These are phyloP conservation scores for Arthrobotrys megalospora DNA, from an alignment of 2,329 filamentous ascomycete species.

Conservation along the genomic window DNA sequence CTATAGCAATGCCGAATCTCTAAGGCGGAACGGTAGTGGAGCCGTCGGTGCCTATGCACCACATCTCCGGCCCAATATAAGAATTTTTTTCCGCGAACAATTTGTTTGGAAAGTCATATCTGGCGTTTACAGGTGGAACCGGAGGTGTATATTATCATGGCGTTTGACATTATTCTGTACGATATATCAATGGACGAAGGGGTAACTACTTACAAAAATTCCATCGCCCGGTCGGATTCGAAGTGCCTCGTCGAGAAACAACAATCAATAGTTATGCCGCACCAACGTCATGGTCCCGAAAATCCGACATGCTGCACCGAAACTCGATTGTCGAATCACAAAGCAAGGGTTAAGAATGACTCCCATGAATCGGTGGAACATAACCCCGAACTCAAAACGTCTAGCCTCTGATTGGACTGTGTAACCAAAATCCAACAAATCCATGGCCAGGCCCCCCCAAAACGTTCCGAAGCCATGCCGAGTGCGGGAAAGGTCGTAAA, in stretches of 20 bases:
- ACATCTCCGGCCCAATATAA: too few species aligned
- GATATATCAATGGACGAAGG: not conserved
- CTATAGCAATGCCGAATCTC: too few species aligned
- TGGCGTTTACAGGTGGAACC: not conserved
- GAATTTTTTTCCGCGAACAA: too few species aligned
- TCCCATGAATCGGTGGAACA: constrained; percentile 2
- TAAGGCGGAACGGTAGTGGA: too few species aligned
- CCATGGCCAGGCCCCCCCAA: not conserved
- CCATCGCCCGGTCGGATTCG: too few species aligned
- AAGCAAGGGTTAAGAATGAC: not conserved
- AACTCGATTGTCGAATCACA: not conserved
- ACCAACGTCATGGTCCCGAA: too few species aligned
- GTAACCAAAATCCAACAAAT: not conserved
- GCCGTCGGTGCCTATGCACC: too few species aligned
- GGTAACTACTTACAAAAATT: too few species aligned
- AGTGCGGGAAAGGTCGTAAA: too few species aligned
- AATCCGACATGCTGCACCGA: not conserved
- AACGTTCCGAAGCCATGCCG: not conserved
- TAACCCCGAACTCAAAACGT: not conserved
- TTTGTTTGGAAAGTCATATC: not conserved
- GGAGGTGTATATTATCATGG: constrained; percentile 9
- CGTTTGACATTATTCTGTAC: constrained; percentile 2
- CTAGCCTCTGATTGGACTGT: not conserved
- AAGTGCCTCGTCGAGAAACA: too few species aligned
- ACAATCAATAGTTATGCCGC: too few species aligned